phyloP scores from a whole-genome alignment of 2,329 filamentous ascomycete genomes.

The Talaromyces albobiverticillius region DNA sequence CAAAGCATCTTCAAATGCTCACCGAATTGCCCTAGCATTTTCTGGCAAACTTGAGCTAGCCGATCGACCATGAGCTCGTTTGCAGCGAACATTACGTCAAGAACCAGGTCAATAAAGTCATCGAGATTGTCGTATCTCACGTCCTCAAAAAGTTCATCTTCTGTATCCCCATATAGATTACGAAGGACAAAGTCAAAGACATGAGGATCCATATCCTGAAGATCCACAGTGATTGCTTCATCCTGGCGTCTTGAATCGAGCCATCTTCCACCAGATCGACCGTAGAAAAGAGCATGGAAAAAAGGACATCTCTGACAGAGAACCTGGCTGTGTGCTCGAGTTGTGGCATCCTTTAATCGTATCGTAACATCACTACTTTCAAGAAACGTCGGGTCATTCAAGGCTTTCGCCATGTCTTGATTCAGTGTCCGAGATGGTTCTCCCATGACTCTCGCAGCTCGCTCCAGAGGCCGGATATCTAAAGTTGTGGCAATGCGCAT shows the following conservation, averaged over 20 bases:
- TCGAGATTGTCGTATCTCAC: slow-evolving; percentile 70
- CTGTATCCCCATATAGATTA: slow-evolving; percentile 80
- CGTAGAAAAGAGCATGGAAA: slow-evolving; percentile 85
- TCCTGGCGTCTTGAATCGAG: slow-evolving; percentile 63
- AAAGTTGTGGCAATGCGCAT: slow-evolving; percentile 78
- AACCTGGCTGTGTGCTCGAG: slow-evolving; percentile 72
- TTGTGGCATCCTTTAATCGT: slow-evolving; percentile 68
- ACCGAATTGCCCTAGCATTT: slow-evolving; percentile 74
- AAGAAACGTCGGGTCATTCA: slow-evolving; percentile 68
- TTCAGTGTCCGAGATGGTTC: slow-evolving; percentile 63
- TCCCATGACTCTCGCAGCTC: slow-evolving; percentile 72
- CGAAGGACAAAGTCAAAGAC: slow-evolving; percentile 77
- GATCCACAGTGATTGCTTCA: slow-evolving; percentile 66
- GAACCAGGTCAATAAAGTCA: slow-evolving; percentile 80
- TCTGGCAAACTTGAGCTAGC: slow-evolving; percentile 85
- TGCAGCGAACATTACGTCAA: slow-evolving; percentile 85
- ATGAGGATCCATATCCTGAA: slow-evolving; percentile 72
- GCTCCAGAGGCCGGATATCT: slow-evolving; percentile 69
- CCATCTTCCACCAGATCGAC: slow-evolving; percentile 84
- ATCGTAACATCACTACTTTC: slow-evolving; percentile 76
- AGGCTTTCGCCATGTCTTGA: slow-evolving; percentile 67
- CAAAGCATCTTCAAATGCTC: slow-evolving; percentile 24
- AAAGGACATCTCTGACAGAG: slow-evolving; percentile 85
- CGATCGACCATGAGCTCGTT: slow-evolving; percentile 96
- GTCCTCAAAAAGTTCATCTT: slow-evolving; percentile 76